Evolutionary conservation across 768 basidiomycete species (phyloP), one percentile per base, ranked within the genome.

Genomic region (Rhizopogon rudus): DNA sequence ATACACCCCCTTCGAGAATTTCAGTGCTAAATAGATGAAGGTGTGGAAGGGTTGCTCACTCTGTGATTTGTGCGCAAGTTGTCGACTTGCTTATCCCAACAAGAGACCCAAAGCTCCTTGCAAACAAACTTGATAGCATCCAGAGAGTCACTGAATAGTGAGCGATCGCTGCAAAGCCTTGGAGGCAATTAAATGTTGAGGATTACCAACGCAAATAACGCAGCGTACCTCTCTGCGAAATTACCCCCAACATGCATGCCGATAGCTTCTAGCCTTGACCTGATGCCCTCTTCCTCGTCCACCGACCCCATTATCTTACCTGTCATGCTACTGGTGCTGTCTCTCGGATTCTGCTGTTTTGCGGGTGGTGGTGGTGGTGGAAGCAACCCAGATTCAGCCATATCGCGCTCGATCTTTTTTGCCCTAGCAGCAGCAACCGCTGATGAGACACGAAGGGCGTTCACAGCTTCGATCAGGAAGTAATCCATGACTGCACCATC

Each of bases 71-170:
- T 98, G 44, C 94, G 82, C 55, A 98, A 73, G 68, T 98, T 98
- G 64, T 97, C 94, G 1, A 97, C 91, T 67, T 96, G 95, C 66
- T 95, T 95, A 51, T 93, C 90, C 86, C 91, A 97, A 54, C 88
- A 88, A 20, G 87, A 83, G 0, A 83, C 76, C 91, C 94, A 98
- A n/a, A 98, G 73, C 54, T 98, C 94, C 65, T 98, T 98, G 75
- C 94, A 98, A 55, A 98, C 80, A 65, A 97, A 97, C 69, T 98
- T 97, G 73, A 98, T 86, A 9, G 82, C 86, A 57, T 98, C 95
- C 6, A 98, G 77, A 0, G 92, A 88, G 65, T 95, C 89, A 0
- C 82, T 70, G 55, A 96, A 91, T 52, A 90, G 77, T 33, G 83
- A 75, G 61, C 86, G 77, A 58, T 91, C 86, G 37, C 87, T 80